These are phyloP conservation scores for Russula foetens DNA, from an alignment of 768 basidiomycete species.

Conservation along the genomic window DNA sequence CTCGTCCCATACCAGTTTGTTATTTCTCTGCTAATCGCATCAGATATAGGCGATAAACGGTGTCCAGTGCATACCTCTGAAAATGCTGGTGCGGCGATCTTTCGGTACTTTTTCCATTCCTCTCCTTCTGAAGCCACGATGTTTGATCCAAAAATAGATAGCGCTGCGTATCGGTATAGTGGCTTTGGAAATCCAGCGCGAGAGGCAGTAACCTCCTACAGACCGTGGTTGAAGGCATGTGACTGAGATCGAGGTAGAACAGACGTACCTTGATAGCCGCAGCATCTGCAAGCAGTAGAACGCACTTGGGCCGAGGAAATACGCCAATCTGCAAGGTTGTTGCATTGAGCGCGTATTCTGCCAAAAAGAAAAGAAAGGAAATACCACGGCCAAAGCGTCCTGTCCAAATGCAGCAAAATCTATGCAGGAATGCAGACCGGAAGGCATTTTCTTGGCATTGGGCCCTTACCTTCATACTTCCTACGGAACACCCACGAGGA, in stretches of 20 bases:
- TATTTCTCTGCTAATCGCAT: constrained; percentile 25
- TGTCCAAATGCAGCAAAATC: constrained; percentile 8
- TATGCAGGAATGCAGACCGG: background rate
- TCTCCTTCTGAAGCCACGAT: constrained; percentile 52
- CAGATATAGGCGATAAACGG: background rate
- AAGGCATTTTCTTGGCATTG: too few relatives aligned
- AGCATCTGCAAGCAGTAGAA: constrained; percentile 7
- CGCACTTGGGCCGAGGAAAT: background rate
- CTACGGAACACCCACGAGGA: background rate
- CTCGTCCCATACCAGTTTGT: constrained; percentile 34
- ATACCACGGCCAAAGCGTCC: constrained; percentile 1
- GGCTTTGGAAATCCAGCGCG: constrained; percentile 52
- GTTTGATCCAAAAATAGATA: constrained; percentile 50
- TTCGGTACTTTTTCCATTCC: constrained; percentile 58
- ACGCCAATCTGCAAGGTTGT: background rate
- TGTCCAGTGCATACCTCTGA: constrained; percentile 37
- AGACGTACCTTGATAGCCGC: constrained; percentile 8
- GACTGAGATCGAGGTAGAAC: background rate
- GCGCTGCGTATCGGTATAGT: constrained; percentile 34
- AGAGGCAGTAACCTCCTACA: constrained; percentile 41
- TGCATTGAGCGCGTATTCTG: too few relatives aligned
- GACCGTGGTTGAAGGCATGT: background rate
- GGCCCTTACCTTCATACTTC: background rate
- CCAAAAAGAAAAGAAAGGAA: too few relatives aligned
- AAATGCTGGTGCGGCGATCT: constrained; percentile 56